Base-by-base conservation (phyloP, 257 asterid species). In the Salvia miltiorrhiza region DNA sequence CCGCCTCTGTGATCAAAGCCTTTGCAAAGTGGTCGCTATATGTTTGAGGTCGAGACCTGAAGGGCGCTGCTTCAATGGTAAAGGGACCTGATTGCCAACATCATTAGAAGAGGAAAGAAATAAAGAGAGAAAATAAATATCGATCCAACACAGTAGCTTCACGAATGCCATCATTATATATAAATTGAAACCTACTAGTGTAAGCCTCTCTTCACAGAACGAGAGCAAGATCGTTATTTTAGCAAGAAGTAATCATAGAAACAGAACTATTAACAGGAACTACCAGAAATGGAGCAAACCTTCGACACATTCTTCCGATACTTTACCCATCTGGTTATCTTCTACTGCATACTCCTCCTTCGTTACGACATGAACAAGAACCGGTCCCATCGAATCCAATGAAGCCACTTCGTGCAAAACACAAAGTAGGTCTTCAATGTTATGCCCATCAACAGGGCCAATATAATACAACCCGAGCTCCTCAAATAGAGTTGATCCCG, bases 381-480 rank as follows among this genome's bases (percentile, higher is more conserved):
- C 98, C 1, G 98, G 98, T 32, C 98, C 98, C 88, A 84, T 86
- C 30, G 96, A 84, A 71, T 89, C 90, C 85, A 92, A 72, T 8
- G 97, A 88, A 19, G 96, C 95, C 70, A 92, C 98, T 81, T 92
- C 93, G 57, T 73, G 79, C 70, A 92, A 59, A 57, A 92, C 93
- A 40, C 97, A 89, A 13, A 86, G 76, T 43, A 92, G 97, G 74
- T 92, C 97, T 65, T 88, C 98, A 68, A 92, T 85, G 67, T 86
- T 90, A 80, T 90, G 96, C 7, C 98, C 98, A 69, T 92, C 97
- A 24, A 92, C 88, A 40, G 98, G 98, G 67, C 98, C 97, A 66
- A 92, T 92, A 69, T 92, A 92, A 78, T 92, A 92, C 76, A 92
- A 75, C 40, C 98, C 98, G 45, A 92, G 97, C 87, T 92, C 98